Conservation (phyloP, 495 filamentous ascomycete genomes). For the Clavariopsis aquatica region DNA sequence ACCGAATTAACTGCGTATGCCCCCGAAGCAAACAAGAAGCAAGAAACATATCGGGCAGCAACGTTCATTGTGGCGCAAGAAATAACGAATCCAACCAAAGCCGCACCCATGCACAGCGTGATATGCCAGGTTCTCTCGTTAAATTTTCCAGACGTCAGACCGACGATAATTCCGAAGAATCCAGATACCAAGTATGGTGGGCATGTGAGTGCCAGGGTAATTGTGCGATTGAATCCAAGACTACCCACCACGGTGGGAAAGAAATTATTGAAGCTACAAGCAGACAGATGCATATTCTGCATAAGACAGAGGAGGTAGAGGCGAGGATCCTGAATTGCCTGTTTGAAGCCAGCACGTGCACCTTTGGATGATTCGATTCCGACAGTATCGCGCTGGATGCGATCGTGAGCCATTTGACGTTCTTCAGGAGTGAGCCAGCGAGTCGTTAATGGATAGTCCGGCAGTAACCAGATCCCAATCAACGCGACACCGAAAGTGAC, state of each 20-base stretch:
- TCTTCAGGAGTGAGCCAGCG: constrained; percentile 24
- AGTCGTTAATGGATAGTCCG: constrained; percentile 16
- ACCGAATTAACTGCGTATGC: constrained; percentile 54
- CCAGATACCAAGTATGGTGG: constrained; percentile 55
- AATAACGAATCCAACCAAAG: constrained; percentile 55
- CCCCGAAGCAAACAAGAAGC: constrained; percentile 53
- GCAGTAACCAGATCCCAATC: constrained; percentile 38
- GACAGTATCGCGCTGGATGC: constrained; percentile 43
- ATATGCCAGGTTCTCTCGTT: constrained; percentile 57
- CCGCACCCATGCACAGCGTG: constrained; percentile 47
- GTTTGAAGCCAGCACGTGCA: constrained; percentile 45
- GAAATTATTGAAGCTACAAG: constrained; percentile 53
- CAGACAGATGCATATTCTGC: constrained; percentile 41
- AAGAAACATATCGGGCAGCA: constrained; percentile 54
- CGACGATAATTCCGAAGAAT: constrained; percentile 50
- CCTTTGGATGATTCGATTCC: constrained; percentile 26
- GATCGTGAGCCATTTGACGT: constrained; percentile 13
- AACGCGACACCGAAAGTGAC: constrained; percentile 49
- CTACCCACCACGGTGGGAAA: constrained; percentile 59
- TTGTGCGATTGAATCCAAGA: constrained; percentile 53
- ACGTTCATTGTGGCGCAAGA: constrained; percentile 47
- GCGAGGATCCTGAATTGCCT: constrained; percentile 45
- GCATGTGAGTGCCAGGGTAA: constrained; percentile 55
- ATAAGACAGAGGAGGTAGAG: constrained; percentile 47
- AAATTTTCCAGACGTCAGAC: constrained; percentile 48